A percentile compares a stretch with the other conserved stretches of the same genome.
Conservation (phyloP, 139 green algal genomes). For the Haematococcus lacustris region DNA sequence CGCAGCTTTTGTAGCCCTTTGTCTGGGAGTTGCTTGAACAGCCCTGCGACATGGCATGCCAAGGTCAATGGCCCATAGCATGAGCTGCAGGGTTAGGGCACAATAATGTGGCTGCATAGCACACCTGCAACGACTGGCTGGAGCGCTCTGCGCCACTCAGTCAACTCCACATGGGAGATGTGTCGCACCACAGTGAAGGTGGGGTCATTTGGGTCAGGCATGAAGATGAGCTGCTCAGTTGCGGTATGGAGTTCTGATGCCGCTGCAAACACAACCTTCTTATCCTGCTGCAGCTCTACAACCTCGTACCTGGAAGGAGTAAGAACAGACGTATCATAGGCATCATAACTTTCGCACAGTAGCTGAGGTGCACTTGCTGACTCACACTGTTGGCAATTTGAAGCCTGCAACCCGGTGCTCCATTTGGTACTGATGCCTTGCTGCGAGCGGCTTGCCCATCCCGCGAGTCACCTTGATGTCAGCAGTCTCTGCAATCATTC, state of each 20-base stretch:
- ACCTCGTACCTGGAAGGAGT: slow-evolving; percentile 11
- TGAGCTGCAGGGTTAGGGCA: not conserved
- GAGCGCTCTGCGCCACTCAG: slow-evolving; percentile 2
- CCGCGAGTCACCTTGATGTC: not conserved
- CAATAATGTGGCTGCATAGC: not conserved
- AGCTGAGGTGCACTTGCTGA: not conserved
- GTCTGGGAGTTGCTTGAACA: slow-evolving; percentile 1
- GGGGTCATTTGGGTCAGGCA: slow-evolving; percentile 17
- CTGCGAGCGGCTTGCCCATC: not conserved
- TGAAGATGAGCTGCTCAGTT: slow-evolving; percentile 21
- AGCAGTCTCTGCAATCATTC: not conserved
- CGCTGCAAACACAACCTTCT: slow-evolving; percentile 4
- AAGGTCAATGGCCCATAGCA: not conserved
- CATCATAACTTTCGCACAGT: too few species aligned
- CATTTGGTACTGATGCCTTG: not conserved
- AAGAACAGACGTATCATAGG: too few species aligned
- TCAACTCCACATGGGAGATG: slow-evolving; percentile 11
- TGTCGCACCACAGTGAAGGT: slow-evolving; percentile 17
- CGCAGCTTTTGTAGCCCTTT: not conserved
- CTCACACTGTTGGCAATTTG: not conserved
- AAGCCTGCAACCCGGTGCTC: not conserved
- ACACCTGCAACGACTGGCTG: slow-evolving; percentile 11
- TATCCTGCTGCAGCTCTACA: slow-evolving; percentile 9
- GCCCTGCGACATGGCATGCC: not conserved
- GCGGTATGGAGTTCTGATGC: slow-evolving; percentile 6